Evolutionary conservation across 108 stramenopile genomes (phyloP).

Genomic region (Cyclotella distinguenda): DNA sequence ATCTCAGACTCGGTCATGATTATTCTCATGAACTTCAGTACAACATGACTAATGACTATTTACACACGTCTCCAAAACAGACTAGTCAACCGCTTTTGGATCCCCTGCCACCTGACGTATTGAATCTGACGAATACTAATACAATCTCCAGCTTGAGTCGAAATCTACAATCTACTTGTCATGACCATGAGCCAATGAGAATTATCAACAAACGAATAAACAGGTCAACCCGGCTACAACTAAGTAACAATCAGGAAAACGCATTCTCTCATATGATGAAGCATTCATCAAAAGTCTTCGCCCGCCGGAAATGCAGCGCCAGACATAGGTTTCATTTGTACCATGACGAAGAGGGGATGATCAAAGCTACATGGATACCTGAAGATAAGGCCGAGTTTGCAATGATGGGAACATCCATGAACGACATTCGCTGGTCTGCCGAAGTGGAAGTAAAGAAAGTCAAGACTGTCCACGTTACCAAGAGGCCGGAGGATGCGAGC

Average conservation of each 20-base stretch:
- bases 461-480: background rate
- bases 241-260: background rate
- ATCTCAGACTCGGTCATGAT: too few relatives aligned
- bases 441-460: constrained; percentile 33
- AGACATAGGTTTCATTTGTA: constrained; percentile 45
- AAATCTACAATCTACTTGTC: background rate
- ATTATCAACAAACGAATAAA: background rate
- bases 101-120: too few relatives aligned
- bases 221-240: background rate
- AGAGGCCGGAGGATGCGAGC: background rate
- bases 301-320: constrained; percentile 10
- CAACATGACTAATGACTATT: too few relatives aligned
- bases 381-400: constrained; percentile 14
- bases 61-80: too few relatives aligned
- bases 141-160: too few relatives aligned
- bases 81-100: too few relatives aligned
- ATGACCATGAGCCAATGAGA: background rate
- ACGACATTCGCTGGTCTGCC: constrained; percentile 41
- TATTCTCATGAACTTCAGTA: too few relatives aligned
- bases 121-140: too few relatives aligned
- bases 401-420: background rate
- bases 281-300: constrained; percentile 51
- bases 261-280: constrained; percentile 43
- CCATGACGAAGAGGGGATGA: constrained; percentile 25
- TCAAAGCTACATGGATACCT: constrained; percentile 24